Percentiles rank a stretch among this genome's conserved stretches.
Evolutionary conservation across 352 stramenopile species (phyloP).

Genomic region (Pythium chondricola): DNA sequence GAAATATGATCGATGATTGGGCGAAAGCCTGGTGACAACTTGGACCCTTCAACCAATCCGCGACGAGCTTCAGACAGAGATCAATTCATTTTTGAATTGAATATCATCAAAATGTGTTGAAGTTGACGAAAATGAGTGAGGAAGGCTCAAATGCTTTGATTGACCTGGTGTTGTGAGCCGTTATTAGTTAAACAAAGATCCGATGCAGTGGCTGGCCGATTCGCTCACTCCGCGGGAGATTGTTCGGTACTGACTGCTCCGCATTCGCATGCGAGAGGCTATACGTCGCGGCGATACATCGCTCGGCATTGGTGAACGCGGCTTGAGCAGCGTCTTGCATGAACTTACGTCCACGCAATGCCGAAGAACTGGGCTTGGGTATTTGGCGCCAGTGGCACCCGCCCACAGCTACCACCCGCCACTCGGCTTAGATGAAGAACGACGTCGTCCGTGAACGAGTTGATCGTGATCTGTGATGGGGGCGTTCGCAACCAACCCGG

Average conservation of each 20-base stretch:
- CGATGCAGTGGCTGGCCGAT: conserved; percentile 8
- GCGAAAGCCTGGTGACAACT: no score
- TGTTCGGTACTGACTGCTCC: conserved; percentile 4
- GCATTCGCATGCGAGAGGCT: conserved; percentile 9
- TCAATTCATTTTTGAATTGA: background rate
- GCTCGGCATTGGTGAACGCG: conserved; percentile 10
- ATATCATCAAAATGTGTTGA: no score
- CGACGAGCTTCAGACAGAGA: no score
- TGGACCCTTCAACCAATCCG: no score
- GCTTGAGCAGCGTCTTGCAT: conserved; percentile 12
- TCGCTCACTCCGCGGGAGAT: conserved; percentile 6
- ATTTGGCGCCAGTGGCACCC: background rate
- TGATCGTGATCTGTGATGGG: conserved; percentile 12
- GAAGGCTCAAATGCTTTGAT: no score
- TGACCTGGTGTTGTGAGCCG: no score
- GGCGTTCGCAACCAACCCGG: conserved; percentile 3
- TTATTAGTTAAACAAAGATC: conserved; percentile 8
- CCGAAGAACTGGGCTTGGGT: background rate
- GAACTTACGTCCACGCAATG: conserved; percentile 5
- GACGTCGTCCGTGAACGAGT: conserved; percentile 14
- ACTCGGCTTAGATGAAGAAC: background rate
- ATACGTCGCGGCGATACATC: conserved; percentile 17
- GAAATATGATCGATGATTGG: conserved; percentile 5
- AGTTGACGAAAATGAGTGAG: no score
- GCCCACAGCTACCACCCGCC: background rate